phyloP scores from a whole-genome alignment of 257 asterid genomes.

The Capsicum baccatum region DNA sequence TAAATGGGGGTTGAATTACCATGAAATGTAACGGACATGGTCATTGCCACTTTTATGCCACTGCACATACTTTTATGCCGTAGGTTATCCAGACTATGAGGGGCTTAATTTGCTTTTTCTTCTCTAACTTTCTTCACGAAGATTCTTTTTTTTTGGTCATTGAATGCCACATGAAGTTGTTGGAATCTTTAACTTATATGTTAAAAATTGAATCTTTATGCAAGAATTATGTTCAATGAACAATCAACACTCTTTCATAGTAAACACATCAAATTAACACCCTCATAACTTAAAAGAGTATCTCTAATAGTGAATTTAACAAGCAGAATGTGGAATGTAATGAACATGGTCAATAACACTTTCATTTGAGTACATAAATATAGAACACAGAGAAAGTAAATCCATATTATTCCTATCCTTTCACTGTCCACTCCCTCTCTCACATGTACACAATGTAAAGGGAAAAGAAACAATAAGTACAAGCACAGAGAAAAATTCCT shows the following conservation, averaged over 20 bases:
- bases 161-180: background rate
- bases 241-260: slow-evolving; percentile 24
- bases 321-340: slow-evolving; percentile 30
- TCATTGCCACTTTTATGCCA: slow-evolving; percentile 29
- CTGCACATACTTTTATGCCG: slow-evolving; percentile 30
- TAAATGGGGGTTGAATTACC: background rate
- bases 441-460: slow-evolving; percentile 22
- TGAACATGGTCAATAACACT: slow-evolving; percentile 29
- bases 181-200: background rate
- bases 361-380: slow-evolving; percentile 9
- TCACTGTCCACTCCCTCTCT: background rate
- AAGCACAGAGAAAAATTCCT: slow-evolving; percentile 45
- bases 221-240: slow-evolving; percentile 25
- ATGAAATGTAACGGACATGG: slow-evolving; percentile 31
- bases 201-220: background rate
- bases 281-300: slow-evolving; percentile 25
- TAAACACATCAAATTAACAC: slow-evolving; percentile 34
- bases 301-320: slow-evolving; percentile 16
- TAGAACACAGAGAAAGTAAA: slow-evolving; percentile 8
- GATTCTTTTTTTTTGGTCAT: background rate
- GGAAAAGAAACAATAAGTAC: slow-evolving; percentile 26
- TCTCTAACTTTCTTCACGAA: background rate
- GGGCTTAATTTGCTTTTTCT: slow-evolving; percentile 32
- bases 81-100: background rate
- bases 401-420: slow-evolving; percentile 35